Base-by-base conservation (phyloP, 2,329 filamentous ascomycete genomes). In the Periglandula ipomoeae region DNA sequence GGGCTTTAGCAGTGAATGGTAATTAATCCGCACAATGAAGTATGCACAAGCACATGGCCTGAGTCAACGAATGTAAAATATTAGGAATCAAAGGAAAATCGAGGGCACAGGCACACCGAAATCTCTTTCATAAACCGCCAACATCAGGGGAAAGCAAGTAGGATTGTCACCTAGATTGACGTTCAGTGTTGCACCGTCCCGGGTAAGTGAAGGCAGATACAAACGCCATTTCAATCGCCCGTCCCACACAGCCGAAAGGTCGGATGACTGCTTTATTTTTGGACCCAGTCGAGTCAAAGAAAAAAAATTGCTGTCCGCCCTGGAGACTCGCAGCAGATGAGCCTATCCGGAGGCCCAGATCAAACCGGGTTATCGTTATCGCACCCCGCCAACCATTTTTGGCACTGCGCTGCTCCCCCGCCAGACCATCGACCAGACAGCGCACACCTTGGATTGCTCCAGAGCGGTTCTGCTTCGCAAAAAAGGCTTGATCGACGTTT, bases 351-450 rank as follows among this genome's bases (percentile, higher is more conserved):
- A n/a, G 32, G 32, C 44, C 43, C 49, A 39, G 22, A 40, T 39
- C 24, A 38, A 23, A 22, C 54, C 62, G 62, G 61, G 62, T 67
- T 66, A 67, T 66, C 64, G 60, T 66, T 68, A 66, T 68, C 63
- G 63, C 65, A 61, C 55, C 59, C 62, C 64, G 61, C 61, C 53
- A 59, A 49, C 54, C 52, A 52, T 53, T 47, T 53, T 53, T 52
- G 51, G 50, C 34, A 30, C 34, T 32, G 13, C n/a, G 39, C 46
- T 54, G 22, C 30, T 37, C n/a, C 46, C 38, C 48, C 49, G 46
- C 49, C 42, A 46, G 52, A 27, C 44, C n/a, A 46, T 47, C 50
- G 27, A 45, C 37, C 27, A 48, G 47, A 38, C 46, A 41, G 53
- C 50, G 53, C 55, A 54, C 53, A 55, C 46, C 37, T 48, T 52